Conservation (phyloP, 2,329 filamentous ascomycete genomes). For the Diplocarpon rosae region DNA sequence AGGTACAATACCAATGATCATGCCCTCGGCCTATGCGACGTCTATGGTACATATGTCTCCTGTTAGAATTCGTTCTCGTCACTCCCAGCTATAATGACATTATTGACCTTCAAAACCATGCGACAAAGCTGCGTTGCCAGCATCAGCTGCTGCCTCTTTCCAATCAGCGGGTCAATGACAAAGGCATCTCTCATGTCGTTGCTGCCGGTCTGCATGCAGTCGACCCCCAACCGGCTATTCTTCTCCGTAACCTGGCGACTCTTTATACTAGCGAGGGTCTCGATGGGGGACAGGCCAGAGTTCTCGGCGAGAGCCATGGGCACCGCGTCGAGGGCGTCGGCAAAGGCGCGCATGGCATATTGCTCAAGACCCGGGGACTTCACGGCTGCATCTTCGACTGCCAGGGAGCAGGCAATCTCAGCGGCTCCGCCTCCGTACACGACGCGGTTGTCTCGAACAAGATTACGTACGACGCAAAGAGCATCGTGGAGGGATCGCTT, state of each 20-base stretch:
- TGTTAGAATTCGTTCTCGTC: conserved; percentile 74
- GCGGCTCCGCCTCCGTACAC: conserved; percentile 96
- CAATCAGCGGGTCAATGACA: conserved; percentile 95
- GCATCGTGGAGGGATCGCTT: conserved; percentile 96
- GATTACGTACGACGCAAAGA: conserved; percentile 91
- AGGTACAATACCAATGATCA: conserved; percentile 8
- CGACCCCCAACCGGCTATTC: conserved; percentile 72
- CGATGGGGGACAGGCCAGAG: conserved; percentile 89
- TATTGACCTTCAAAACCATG: conserved; percentile 97
- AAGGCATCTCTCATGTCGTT: conserved; percentile 98
- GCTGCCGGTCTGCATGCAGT: conserved; percentile 92
- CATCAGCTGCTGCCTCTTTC: conserved; percentile 93
- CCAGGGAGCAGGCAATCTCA: conserved; percentile 92
- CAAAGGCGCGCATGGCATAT: conserved; percentile 97
- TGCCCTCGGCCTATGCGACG: conserved; percentile 17
- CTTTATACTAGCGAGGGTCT: conserved; percentile 90
- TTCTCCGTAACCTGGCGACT: conserved; percentile 88
- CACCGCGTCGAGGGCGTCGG: conserved; percentile 84
- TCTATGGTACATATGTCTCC: conserved; percentile 19
- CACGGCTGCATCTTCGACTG: conserved; percentile 87
- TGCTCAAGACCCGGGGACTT: conserved; percentile 96
- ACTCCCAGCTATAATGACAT: conserved; percentile 82
- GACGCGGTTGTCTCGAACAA: conserved; percentile 91
- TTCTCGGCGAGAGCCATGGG: conserved; percentile 97
- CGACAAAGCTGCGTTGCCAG: conserved; percentile 94